Percentiles rank a stretch among this genome's conserved stretches.
Conservation (phyloP, 1,139 yeast species). For the Kodamaea derodonti region DNA sequence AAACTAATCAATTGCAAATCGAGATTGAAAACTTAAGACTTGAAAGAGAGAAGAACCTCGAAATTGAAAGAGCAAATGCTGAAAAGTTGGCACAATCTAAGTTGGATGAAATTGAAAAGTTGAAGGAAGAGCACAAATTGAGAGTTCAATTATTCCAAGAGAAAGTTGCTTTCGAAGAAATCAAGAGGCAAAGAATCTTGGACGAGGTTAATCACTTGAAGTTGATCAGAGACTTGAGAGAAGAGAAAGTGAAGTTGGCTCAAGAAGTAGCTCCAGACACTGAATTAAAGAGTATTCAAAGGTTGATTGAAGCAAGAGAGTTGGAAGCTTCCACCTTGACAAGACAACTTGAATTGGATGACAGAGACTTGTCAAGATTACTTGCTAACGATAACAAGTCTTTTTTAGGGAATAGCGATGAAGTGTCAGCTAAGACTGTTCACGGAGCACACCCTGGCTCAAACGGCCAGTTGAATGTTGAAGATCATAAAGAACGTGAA, state of each 20-base stretch:
- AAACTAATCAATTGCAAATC: conserved; percentile 18
- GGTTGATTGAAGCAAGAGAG: conserved; percentile 35
- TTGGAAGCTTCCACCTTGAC: conserved; percentile 33
- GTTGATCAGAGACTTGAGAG: conserved; percentile 36
- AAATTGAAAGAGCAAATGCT: conserved; percentile 28
- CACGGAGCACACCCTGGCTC: conserved; percentile 1
- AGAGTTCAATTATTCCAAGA: conserved; percentile 27
- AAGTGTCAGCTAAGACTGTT: conserved; percentile 11
- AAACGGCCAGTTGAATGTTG: background rate
- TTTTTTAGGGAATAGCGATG: conserved; percentile 25
- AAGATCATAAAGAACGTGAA: conserved; percentile 2
- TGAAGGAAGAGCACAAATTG: conserved; percentile 33
- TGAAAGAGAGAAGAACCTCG: conserved; percentile 22
- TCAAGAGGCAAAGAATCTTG: conserved; percentile 31
- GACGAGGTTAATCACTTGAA: conserved; percentile 40
- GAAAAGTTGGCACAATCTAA: conserved; percentile 31
- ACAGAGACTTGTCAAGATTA: conserved; percentile 19
- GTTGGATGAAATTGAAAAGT: conserved; percentile 30
- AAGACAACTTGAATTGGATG: conserved; percentile 33
- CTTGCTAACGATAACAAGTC: conserved; percentile 13
- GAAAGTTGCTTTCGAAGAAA: conserved; percentile 33
- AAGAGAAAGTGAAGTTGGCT: conserved; percentile 34
- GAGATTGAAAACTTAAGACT: conserved; percentile 31
- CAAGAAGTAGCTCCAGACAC: conserved; percentile 21
- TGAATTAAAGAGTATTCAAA: conserved; percentile 29